phyloP scores from a whole-genome alignment of 768 basidiomycete species.

The Aureoboletus auriporus region DNA sequence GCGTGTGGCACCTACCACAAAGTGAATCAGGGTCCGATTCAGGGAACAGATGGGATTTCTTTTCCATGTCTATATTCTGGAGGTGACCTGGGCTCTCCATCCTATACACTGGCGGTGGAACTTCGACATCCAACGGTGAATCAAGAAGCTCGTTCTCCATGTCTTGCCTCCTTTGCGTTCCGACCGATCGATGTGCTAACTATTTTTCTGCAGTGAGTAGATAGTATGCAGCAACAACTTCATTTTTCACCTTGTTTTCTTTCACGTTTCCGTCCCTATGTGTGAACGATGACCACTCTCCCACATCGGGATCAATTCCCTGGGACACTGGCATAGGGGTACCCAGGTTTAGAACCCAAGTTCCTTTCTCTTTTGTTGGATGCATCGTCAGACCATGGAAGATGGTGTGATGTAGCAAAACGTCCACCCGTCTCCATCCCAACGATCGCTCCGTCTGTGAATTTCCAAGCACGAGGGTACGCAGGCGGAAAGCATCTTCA shows the following conservation, averaged over 20 bases:
- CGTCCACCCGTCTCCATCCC: constrained; percentile 52
- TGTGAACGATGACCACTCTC: no score
- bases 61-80: neutral
- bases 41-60: neutral
- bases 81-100: no score
- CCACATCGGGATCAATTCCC: no score
- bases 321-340: neutral
- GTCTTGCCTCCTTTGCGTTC: no score
- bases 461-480: constrained; percentile 34
- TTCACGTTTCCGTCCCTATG: no score
- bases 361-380: constrained; percentile 22
- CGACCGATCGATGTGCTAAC: no score
- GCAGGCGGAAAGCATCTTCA: constrained; percentile 37
- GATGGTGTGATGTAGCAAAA: constrained; percentile 44
- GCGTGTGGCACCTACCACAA: no score
- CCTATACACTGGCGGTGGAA: neutral
- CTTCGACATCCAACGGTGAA: neutral
- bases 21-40: no score
- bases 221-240: no score
- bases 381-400: constrained; percentile 42
- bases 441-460: constrained; percentile 34
- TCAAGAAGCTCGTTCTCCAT: neutral
- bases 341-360: constrained; percentile 28
- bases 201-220: no score
- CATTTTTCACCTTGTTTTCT: no score